Percentiles rank a stretch among this genome's conserved stretches.
These are phyloP conservation scores for Cytidiella melzeri DNA, from an alignment of 768 basidiomycete genomes.

Conservation along the genomic window DNA sequence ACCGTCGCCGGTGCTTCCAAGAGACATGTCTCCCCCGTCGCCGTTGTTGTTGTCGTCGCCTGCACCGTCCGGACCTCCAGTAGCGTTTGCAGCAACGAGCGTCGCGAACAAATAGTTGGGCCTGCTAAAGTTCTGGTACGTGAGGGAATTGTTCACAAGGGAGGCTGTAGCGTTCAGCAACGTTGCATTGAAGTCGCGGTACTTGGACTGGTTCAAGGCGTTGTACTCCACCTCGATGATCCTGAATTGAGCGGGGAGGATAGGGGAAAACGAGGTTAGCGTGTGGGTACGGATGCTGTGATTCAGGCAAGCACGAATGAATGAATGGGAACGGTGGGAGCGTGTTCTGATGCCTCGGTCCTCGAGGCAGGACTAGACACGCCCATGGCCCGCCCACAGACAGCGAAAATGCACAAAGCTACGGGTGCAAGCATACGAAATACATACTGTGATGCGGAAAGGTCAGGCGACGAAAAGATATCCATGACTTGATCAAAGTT, in stretches of 20 bases:
- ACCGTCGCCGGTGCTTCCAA: neutral
- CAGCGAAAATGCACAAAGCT: slow-evolving; percentile 26
- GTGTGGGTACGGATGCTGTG: neutral
- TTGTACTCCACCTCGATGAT: slow-evolving; percentile 53
- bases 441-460: slow-evolving; percentile 45
- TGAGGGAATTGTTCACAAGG: slow-evolving; percentile 39
- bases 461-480: slow-evolving; percentile 68
- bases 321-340: no score
- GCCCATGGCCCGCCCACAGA: neutral
- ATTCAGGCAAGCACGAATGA: neutral
- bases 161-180: slow-evolving; percentile 49
- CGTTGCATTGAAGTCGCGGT: slow-evolving; percentile 52
- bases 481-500: slow-evolving; percentile 71
- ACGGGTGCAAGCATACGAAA: slow-evolving; percentile 7
- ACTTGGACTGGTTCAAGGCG: slow-evolving; percentile 44
- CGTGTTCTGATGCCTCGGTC: no score
- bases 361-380: slow-evolving; percentile 7
- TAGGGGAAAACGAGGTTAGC: neutral
- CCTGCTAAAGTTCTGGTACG: slow-evolving; percentile 34
- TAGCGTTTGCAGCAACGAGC: slow-evolving; percentile 59
- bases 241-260: no score
- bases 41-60: slow-evolving; percentile 18
- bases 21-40: neutral
- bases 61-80: slow-evolving; percentile 25
- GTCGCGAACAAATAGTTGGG: slow-evolving; percentile 68